A percentile compares a stretch with the other conserved stretches of the same genome.
Conservation (phyloP, 257 asterid genomes). For the Scutellaria galericulata region DNA sequence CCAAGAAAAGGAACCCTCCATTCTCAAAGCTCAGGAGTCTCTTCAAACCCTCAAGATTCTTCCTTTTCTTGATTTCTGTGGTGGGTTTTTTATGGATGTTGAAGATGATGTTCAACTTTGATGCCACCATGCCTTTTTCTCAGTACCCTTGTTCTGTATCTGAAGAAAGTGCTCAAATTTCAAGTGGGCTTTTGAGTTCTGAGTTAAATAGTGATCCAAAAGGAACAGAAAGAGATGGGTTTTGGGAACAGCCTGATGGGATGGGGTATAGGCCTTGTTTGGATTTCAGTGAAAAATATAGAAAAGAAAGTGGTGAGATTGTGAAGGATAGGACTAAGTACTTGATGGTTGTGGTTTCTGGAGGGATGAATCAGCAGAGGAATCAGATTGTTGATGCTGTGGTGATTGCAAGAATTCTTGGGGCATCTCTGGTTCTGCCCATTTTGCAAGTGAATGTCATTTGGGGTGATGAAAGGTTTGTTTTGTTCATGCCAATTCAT, state of each 20-base stretch:
- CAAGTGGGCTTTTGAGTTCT: conserved; percentile 42
- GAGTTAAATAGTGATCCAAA: conserved; percentile 20
- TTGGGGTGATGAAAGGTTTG: conserved; percentile 96
- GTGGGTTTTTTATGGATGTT: conserved; percentile 48
- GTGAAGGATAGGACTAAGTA: conserved; percentile 67
- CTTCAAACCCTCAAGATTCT: conserved; percentile 53
- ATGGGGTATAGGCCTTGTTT: conserved; percentile 85
- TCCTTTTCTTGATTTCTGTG: conserved; percentile 46
- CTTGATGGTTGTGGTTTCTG: conserved; percentile 89
- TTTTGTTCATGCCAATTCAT: conserved; percentile 29
- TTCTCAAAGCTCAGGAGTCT: conserved; percentile 44
- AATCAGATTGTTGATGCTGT: conserved; percentile 98
- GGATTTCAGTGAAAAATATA: conserved; percentile 64
- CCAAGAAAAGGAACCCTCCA: conserved; percentile 53
- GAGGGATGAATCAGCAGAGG: conserved; percentile 97
- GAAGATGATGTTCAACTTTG: conserved; percentile 55
- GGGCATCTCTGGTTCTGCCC: conserved; percentile 92
- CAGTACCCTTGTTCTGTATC: conserved; percentile 56
- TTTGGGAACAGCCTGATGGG: conserved; percentile 95
- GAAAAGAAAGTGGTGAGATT: conserved; percentile 52
- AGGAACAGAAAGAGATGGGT: conserved; percentile 38
- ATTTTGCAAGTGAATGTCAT: conserved; percentile 89
- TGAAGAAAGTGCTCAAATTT: conserved; percentile 36
- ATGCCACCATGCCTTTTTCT: conserved; percentile 47
- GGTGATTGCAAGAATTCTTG: conserved; percentile 87